Evolutionary conservation across 192 early-diverging fungal genomes (phyloP).

Genomic region (Entomortierella parvispora): DNA sequence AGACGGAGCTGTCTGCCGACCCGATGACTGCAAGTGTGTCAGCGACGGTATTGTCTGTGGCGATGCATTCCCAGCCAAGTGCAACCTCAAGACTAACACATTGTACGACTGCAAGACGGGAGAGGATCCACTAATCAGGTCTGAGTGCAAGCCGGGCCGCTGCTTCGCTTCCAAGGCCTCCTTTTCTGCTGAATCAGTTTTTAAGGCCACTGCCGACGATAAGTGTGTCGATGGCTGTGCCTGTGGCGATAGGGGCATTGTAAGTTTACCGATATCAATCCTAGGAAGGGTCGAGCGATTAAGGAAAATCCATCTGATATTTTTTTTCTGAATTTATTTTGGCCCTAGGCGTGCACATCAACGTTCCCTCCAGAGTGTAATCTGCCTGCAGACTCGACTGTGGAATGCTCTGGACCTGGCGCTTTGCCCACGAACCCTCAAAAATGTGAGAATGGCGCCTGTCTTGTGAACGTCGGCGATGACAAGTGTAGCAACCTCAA

Average conservation of each 20-base stretch:
- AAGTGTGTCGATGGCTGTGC: neutral
- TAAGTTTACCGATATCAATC: too few relatives aligned
- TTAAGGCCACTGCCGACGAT: neutral
- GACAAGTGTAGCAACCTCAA: neutral
- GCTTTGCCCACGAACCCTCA: neutral
- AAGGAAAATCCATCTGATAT: neutral
- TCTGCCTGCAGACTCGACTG: neutral
- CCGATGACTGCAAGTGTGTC: conserved; percentile 2
- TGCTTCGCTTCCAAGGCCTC: conserved; percentile 3
- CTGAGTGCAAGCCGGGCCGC: neutral
- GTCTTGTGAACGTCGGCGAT: conserved; percentile 1
- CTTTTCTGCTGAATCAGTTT: neutral
- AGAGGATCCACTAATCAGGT: neutral
- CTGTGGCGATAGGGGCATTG: neutral
- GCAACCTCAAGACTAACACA: neutral
- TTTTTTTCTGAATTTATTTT: neutral
- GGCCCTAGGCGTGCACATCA: neutral
- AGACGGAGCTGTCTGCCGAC: neutral
- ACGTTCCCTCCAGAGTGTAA: conserved; percentile 1
- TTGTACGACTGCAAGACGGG: neutral
- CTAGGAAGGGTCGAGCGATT: too few relatives aligned
- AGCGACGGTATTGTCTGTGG: neutral
- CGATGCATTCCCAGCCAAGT: neutral
- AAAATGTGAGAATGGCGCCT: neutral
- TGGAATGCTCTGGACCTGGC: neutral